Evolutionary conservation across 495 filamentous ascomycete species (phyloP), one percentile per base, ranked within the genome.

Genomic region (Tetracladium setigerum): DNA sequence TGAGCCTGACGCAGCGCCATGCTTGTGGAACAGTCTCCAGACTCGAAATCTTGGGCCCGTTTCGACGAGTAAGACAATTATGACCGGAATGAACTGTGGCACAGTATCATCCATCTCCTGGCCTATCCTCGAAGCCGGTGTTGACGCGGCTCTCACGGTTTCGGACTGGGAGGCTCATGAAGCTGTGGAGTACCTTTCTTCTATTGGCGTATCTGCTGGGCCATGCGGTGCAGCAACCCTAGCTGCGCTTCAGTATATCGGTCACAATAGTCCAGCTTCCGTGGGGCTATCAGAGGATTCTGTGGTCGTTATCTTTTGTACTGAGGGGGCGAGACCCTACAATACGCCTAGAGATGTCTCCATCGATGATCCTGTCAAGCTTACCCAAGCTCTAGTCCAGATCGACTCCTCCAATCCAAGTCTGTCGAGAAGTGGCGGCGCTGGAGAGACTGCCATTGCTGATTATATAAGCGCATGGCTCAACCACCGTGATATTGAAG

Each of bases 11-110:
- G 69, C 72, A 0, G 78, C 78, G 30, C 66, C 78, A 6, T 77
- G 73, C 63, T 50, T 83, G 30, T 62, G 68, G 13, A 47, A 57
- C 2, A 79, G 72, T 43, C 55, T 82, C 13, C 57, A 61, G 24
- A 56, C 52, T 10, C 70, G 70, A 9, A 46, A 64, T 30, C 58
- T 65, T 13, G 62, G 66, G 10, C 43, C 67, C 1, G 64, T 81
- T 2, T 13, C 56, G 13, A 80, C 76, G 0, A 63, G 62, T 0
- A 53, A 66, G 10, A 82, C 76, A 2, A 79, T 79, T 48, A 81
- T 81, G 76, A 66, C 68, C 43, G 79, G 79, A 2, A 73, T 82
- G 72, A 70, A 76, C 44, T 82, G 78, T 53, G 79, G 78, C 0
- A 83, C 77, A 2, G 65, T 81, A 4, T 80, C 77, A 0, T 56